phyloP scores from a whole-genome alignment of 2,329 filamentous ascomycete species.

The Fusarium vanettenii region DNA sequence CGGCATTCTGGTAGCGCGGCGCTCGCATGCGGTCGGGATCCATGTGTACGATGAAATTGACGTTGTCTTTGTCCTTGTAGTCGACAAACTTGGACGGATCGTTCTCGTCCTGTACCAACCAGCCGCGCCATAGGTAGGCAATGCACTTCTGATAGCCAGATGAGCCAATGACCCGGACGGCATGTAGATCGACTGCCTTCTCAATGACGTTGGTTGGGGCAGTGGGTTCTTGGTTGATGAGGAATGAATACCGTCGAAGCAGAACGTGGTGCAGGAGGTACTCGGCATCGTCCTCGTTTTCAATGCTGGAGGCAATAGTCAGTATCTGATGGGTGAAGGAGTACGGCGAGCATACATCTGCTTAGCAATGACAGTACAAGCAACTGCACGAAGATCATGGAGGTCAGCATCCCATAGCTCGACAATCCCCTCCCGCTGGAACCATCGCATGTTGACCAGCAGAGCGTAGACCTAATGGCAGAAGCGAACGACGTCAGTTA shows the following conservation, averaged over 20 bases:
- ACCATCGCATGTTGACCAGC: constrained; percentile 78
- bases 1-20: constrained; percentile 90
- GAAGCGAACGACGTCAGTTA: background rate
- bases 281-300: constrained; percentile 80
- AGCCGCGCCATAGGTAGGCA: constrained; percentile 91
- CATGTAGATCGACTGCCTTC: constrained; percentile 92
- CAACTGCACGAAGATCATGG: constrained; percentile 80
- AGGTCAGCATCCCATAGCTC: constrained; percentile 96
- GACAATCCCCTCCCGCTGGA: constrained; percentile 78
- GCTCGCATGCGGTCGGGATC: constrained; percentile 95
- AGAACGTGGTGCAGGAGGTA: constrained; percentile 86
- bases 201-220: constrained; percentile 89
- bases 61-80: constrained; percentile 85
- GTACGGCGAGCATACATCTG: constrained; percentile 59
- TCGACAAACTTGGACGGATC: constrained; percentile 91
- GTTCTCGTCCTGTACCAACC: constrained; percentile 95
- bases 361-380: constrained; percentile 95
- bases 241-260: constrained; percentile 87
- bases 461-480: constrained; percentile 73
- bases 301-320: constrained; percentile 72
- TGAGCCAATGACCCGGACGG: constrained; percentile 86
- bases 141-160: constrained; percentile 98
- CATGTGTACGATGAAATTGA: constrained; percentile 82
- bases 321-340: background rate
- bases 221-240: constrained; percentile 78